Percentiles rank a stretch among this genome's conserved stretches.
phyloP scores from a whole-genome alignment of 1,139 yeast genomes.

The Blastobotrys illinoisensis region DNA sequence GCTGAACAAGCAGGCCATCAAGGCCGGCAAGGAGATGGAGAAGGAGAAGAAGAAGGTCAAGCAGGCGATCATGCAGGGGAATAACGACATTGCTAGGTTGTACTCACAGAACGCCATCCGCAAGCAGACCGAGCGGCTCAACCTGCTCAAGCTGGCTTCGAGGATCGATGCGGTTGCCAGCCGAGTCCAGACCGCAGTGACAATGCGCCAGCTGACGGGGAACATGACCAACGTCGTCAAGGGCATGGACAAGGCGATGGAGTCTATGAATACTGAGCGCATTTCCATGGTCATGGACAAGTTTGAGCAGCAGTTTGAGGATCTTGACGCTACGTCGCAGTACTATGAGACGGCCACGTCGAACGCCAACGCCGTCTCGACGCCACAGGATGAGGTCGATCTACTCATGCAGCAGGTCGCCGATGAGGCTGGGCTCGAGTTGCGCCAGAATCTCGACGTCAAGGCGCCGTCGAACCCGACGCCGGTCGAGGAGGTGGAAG shows the following conservation, averaged over 20 bases:
- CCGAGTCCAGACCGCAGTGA: slow-evolving; percentile 93
- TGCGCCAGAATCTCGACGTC: slow-evolving; percentile 71
- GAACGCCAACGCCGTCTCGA: slow-evolving; percentile 78
- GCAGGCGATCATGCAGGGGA: slow-evolving; percentile 81
- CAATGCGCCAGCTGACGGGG: slow-evolving; percentile 91
- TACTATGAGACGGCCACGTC: slow-evolving; percentile 90
- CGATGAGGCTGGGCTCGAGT: slow-evolving; percentile 94
- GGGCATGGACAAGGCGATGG: slow-evolving; percentile 96
- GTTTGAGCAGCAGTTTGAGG: slow-evolving; percentile 94
- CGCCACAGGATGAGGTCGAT: slow-evolving; percentile 96
- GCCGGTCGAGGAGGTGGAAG: slow-evolving; percentile 73
- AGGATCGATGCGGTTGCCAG: slow-evolving; percentile 95
- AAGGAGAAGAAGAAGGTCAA: slow-evolving; percentile 84
- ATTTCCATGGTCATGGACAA: slow-evolving; percentile 96
- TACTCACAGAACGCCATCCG: slow-evolving; percentile 96
- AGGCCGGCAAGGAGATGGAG: slow-evolving; percentile 86
- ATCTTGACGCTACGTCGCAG: slow-evolving; percentile 86
- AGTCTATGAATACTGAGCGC: slow-evolving; percentile 85
- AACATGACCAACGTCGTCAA: slow-evolving; percentile 88
- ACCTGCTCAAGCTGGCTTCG: slow-evolving; percentile 74
- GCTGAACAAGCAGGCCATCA: slow-evolving; percentile 80
- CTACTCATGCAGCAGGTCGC: slow-evolving; percentile 88
- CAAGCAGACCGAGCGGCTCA: slow-evolving; percentile 81
- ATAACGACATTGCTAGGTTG: slow-evolving; percentile 86
- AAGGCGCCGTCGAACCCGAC: slow-evolving; percentile 29